A percentile compares a stretch with the other conserved stretches of the same genome.
phyloP scores from a whole-genome alignment of 495 filamentous ascomycete genomes.

The Astrothelium macrocarpum region DNA sequence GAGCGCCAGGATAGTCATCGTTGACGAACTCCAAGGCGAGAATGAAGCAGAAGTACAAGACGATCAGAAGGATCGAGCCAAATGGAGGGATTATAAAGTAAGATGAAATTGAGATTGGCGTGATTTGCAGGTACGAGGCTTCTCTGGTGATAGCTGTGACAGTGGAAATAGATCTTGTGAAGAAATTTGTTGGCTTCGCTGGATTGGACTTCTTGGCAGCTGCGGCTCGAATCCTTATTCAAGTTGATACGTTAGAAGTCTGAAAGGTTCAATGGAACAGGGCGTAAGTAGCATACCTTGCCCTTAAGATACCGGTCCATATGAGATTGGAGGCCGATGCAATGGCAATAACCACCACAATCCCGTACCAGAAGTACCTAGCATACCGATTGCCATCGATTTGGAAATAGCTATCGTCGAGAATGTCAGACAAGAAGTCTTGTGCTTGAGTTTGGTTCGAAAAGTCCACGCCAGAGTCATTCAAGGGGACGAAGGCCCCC shows the following conservation, averaged over 20 bases:
- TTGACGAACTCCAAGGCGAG: slow-evolving; percentile 19
- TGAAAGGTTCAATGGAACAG: neutral
- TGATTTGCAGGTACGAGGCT: slow-evolving; percentile 12
- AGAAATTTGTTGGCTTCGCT: slow-evolving; percentile 11
- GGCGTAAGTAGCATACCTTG: neutral
- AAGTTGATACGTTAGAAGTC: neutral
- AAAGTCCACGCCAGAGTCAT: slow-evolving; percentile 14
- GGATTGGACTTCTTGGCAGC: slow-evolving; percentile 7
- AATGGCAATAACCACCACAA: slow-evolving; percentile 12
- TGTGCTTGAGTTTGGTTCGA: slow-evolving; percentile 10
- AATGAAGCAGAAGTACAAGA: slow-evolving; percentile 3
- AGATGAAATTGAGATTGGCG: slow-evolving; percentile 3
- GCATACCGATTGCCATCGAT: slow-evolving; percentile 15
- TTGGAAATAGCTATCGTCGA: slow-evolving; percentile 13
- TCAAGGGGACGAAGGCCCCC: slow-evolving; percentile 1
- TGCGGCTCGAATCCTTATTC: slow-evolving; percentile 8
- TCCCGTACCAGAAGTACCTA: slow-evolving; percentile 18
- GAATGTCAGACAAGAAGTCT: slow-evolving; percentile 12
- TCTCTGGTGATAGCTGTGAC: slow-evolving; percentile 14
- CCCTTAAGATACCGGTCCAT: neutral
- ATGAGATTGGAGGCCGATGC: slow-evolving; percentile 11
- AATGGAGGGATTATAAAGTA: neutral
- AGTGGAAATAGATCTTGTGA: slow-evolving; percentile 10
- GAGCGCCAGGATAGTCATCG: slow-evolving; percentile 11
- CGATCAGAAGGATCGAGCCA: neutral